Percentiles rank a stretch among this genome's conserved stretches.
These are phyloP conservation scores for Lactarius akahatsu DNA, from an alignment of 768 basidiomycete species.

Conservation along the genomic window DNA sequence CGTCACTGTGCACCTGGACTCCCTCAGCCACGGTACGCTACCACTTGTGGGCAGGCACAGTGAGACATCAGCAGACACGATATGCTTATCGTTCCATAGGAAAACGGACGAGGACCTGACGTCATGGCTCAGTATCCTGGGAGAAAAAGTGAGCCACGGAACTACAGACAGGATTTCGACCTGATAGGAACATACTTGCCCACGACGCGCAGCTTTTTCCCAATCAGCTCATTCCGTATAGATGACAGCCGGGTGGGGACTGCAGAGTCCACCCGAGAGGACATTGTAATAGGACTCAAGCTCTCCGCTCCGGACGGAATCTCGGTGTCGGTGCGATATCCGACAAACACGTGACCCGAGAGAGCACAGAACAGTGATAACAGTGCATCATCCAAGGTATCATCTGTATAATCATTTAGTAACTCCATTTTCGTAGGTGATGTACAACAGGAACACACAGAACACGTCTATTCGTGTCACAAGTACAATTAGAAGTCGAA, in stretches of 20 bases:
- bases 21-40: slow-evolving; percentile 23
- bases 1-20: slow-evolving; percentile 24
- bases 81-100: slow-evolving; percentile 23
- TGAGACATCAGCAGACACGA: slow-evolving; percentile 26
- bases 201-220: slow-evolving; percentile 29
- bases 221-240: slow-evolving; percentile 25
- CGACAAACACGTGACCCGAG: background rate
- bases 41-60: slow-evolving; percentile 25
- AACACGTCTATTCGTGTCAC: background rate
- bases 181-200: slow-evolving; percentile 26
- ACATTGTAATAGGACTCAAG: slow-evolving; percentile 6
- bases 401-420: no score
- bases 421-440: no score
- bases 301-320: background rate
- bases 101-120: slow-evolving; percentile 20
- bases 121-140: slow-evolving; percentile 28
- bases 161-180: background rate
- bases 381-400: background rate
- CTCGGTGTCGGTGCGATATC: slow-evolving; percentile 3
- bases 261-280: slow-evolving; percentile 25
- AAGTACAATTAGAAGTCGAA: slow-evolving; percentile 51
- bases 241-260: slow-evolving; percentile 26
- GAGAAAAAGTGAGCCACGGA: background rate
- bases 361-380: background rate
- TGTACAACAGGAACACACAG: background rate